Evolutionary conservation across 192 early-diverging fungal genomes (phyloP).

Genomic region (Backusella luteola): DNA sequence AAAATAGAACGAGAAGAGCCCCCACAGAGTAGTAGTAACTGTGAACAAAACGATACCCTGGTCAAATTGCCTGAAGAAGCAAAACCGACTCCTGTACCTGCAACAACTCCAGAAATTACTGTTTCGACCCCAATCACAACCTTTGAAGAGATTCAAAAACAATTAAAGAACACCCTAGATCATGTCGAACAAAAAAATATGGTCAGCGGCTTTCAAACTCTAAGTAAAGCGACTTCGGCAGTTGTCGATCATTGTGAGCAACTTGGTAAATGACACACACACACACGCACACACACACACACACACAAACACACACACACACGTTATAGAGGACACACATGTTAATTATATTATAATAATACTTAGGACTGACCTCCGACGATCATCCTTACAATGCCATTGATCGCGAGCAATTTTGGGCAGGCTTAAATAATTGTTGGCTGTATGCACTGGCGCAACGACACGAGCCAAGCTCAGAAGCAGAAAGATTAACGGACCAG

Average conservation of each 20-base stretch:
- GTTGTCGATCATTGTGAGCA: conserved; percentile 67
- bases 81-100: conserved; percentile 4
- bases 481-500: conserved; percentile 53
- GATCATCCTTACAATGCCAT: conserved; percentile 55
- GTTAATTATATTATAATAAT: background rate
- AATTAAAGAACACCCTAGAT: conserved; percentile 64
- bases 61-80: background rate
- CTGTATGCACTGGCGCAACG: conserved; percentile 64
- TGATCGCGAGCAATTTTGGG: conserved; percentile 69
- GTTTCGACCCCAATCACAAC: conserved; percentile 21
- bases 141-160: conserved; percentile 55
- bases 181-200: conserved; percentile 59
- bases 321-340: too few relatives aligned
- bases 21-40: background rate
- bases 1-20: background rate
- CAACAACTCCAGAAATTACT: background rate
- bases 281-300: too few relatives aligned
- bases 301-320: too few relatives aligned
- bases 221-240: conserved; percentile 62
- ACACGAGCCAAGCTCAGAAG: conserved; percentile 43
- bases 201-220: conserved; percentile 67
- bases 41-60: conserved; percentile 8
- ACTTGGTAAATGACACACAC: conserved; percentile 38
- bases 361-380: conserved; percentile 56
- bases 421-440: conserved; percentile 75